phyloP scores from a whole-genome alignment of 164 flowering plant genomes.

The Cinnamomum chago region DNA sequence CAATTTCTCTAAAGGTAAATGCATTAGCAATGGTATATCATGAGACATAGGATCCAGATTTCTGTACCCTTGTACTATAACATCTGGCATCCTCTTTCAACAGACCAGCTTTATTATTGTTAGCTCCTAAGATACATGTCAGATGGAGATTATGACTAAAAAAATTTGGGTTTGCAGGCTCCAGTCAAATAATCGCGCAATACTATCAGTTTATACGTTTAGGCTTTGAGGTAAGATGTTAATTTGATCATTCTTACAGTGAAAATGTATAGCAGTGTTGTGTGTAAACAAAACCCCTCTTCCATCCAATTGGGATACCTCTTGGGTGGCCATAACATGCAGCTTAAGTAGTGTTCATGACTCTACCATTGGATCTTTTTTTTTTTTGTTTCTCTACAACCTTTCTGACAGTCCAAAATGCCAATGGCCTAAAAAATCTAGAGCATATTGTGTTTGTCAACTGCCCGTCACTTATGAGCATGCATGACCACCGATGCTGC shows the following conservation, averaged over 20 bases:
- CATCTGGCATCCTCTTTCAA: neutral
- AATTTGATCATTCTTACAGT: neutral
- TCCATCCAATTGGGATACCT: neutral
- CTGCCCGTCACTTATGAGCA: too few relatives aligned
- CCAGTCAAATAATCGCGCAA: constrained; percentile 71
- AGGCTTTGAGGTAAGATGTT: constrained; percentile 48
- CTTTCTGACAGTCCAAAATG: too few relatives aligned
- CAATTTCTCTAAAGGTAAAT: constrained; percentile 65
- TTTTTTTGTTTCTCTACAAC: too few relatives aligned
- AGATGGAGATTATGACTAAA: neutral
- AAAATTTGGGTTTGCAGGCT: constrained; percentile 36
- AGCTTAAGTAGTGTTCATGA: too few relatives aligned
- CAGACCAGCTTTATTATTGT: neutral
- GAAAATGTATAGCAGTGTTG: neutral
- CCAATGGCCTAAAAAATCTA: too few relatives aligned
- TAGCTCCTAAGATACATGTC: neutral
- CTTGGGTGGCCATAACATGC: neutral
- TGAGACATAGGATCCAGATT: neutral
- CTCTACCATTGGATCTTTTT: too few relatives aligned
- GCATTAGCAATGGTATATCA: neutral
- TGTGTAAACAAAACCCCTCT: neutral
- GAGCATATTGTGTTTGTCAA: too few relatives aligned
- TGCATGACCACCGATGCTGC: too few relatives aligned
- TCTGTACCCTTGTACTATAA: neutral
- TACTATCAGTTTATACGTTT: constrained; percentile 69